Percentiles rank a stretch among this genome's conserved stretches.
Conservation (phyloP, 768 basidiomycete genomes). For the Tulasnella sp. region DNA sequence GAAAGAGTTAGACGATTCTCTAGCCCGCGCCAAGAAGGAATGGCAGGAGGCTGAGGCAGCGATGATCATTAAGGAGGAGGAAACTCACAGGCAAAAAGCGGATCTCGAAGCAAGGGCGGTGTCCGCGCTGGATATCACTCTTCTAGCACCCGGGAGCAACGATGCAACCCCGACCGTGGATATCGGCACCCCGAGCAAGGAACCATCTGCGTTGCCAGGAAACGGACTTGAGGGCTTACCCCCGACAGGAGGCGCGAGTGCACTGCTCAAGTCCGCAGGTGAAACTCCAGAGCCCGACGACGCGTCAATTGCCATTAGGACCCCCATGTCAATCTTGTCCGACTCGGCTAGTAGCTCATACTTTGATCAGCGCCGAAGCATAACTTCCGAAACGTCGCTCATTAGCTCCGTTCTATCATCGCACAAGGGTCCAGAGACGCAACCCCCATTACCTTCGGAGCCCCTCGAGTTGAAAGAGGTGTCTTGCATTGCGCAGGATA, state of each 20-base stretch:
- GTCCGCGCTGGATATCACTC: not conserved
- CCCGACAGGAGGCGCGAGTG: conserved; percentile 18
- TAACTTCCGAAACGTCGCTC: conserved; percentile 13
- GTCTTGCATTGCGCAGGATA: conserved; percentile 67
- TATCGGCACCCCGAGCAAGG: not conserved
- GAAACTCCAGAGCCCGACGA: not conserved
- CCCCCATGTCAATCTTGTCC: conserved; percentile 23
- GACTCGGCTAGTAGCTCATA: not conserved
- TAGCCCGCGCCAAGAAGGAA: conserved; percentile 57
- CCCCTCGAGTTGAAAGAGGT: conserved; percentile 42
- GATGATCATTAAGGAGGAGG: conserved; percentile 64
- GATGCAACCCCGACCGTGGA: not conserved
- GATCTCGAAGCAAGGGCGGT: not conserved
- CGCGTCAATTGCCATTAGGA: not conserved
- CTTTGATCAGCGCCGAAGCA: conserved; percentile 7
- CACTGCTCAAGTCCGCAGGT: conserved; percentile 9
- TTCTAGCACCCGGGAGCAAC: not conserved
- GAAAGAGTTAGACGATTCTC: conserved; percentile 76
- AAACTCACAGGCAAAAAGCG: conserved; percentile 30
- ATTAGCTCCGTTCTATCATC: conserved; percentile 11
- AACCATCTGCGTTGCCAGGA: not conserved
- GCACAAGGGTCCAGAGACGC: not conserved
- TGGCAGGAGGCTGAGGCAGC: conserved; percentile 74
- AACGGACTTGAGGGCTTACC: not conserved
- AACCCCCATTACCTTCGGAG: not conserved